phyloP scores from a whole-genome alignment of 805 yeast genomes.

The Starmerella vaccinii region DNA sequence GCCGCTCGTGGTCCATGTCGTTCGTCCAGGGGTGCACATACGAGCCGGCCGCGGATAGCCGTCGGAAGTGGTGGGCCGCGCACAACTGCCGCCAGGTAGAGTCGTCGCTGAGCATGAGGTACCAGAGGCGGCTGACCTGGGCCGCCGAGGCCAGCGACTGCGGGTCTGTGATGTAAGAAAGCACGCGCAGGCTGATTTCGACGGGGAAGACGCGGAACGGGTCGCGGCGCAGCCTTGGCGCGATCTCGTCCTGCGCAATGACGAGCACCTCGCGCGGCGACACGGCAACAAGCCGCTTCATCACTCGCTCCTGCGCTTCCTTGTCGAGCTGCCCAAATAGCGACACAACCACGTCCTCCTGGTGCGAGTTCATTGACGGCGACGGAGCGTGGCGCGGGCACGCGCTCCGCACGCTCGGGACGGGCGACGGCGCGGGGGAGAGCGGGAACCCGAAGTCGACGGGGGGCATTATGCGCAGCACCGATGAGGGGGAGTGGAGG shows the following conservation, averaged over 20 bases:
- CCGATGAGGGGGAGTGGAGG: background rate
- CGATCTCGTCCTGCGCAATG: conserved; percentile 26
- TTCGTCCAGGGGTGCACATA: conserved; percentile 22
- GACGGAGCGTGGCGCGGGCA: conserved; percentile 6
- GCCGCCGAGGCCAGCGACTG: conserved; percentile 84
- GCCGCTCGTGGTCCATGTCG: conserved; percentile 7
- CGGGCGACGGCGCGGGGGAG: conserved; percentile 30
- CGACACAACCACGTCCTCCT: conserved; percentile 12
- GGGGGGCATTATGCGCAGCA: background rate
- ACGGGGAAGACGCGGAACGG: conserved; percentile 51
- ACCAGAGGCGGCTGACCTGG: conserved; percentile 81
- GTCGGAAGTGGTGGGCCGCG: conserved; percentile 31
- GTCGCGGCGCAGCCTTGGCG: conserved; percentile 34
- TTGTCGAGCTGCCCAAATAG: conserved; percentile 21
- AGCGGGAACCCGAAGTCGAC: conserved; percentile 18
- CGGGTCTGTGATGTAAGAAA: conserved; percentile 75
- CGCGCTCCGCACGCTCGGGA: conserved; percentile 21
- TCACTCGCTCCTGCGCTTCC: conserved; percentile 19
- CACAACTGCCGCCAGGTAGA: conserved; percentile 36
- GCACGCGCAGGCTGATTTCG: conserved; percentile 70
- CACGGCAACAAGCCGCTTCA: conserved; percentile 23
- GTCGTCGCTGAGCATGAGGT: conserved; percentile 34
- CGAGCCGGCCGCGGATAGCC: conserved; percentile 31
- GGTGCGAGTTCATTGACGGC: background rate
- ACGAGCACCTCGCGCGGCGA: conserved; percentile 28